Percentiles rank a stretch among this genome's conserved stretches.
phyloP scores from a whole-genome alignment of 2,329 filamentous ascomycete genomes.

The Alternaria burnsii region DNA sequence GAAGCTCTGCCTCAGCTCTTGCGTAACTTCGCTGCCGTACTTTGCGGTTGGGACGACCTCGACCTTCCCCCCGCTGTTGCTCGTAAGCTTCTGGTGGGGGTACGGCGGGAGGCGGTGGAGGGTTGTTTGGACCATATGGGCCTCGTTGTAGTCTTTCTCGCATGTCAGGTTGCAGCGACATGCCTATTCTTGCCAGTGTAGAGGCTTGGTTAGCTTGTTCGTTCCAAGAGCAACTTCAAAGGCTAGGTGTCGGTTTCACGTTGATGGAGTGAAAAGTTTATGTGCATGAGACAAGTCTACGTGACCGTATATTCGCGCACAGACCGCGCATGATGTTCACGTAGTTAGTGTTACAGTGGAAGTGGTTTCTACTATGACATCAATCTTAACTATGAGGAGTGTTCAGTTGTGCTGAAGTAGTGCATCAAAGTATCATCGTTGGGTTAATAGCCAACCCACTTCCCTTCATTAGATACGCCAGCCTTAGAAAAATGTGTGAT shows the following conservation, averaged over 20 bases:
- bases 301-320: conserved; percentile 3
- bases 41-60: neutral
- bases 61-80: neutral
- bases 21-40: neutral
- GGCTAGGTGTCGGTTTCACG: neutral
- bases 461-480: too few species aligned
- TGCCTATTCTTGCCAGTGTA: neutral
- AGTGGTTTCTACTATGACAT: neutral
- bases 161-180: neutral
- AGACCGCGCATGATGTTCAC: neutral
- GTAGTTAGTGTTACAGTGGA: neutral
- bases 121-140: conserved; percentile 12
- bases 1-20: neutral
- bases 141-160: neutral
- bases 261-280: neutral
- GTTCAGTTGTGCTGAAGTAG: too few species aligned
- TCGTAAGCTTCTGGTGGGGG: neutral
- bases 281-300: neutral
- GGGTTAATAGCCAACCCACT: too few species aligned
- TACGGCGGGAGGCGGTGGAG: conserved; percentile 15
- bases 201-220: neutral
- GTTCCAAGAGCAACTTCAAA: neutral
- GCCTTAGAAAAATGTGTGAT: too few species aligned
- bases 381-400: neutral
- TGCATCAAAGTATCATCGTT: too few species aligned